Conservation (phyloP, 2,329 filamentous ascomycete genomes). For the Huntiella abstrusa region DNA sequence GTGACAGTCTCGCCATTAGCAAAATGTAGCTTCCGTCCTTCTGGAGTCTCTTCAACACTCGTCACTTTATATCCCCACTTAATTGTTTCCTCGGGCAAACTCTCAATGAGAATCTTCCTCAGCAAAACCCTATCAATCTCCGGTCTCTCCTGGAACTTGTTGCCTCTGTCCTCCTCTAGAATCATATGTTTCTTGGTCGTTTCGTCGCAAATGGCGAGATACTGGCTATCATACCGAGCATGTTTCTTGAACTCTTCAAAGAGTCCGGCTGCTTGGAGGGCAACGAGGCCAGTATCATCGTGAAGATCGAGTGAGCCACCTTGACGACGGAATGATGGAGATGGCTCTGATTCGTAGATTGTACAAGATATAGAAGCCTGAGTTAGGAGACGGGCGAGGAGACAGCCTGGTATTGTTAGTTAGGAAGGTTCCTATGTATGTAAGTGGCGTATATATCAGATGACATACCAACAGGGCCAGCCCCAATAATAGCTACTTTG, state of each 20-base stretch:
- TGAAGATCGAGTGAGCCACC: slow-evolving; percentile 38
- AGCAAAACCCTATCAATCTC: slow-evolving; percentile 34
- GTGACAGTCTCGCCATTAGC: slow-evolving; percentile 16
- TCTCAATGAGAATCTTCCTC: slow-evolving; percentile 25
- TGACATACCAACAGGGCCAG: slow-evolving; percentile 16
- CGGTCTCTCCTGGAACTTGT: slow-evolving; percentile 21
- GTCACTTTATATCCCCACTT: slow-evolving; percentile 27
- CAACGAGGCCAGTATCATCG: slow-evolving; percentile 28
- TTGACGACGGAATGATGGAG: slow-evolving; percentile 26
- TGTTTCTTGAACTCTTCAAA: slow-evolving; percentile 30
- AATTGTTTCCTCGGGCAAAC: slow-evolving; percentile 26
- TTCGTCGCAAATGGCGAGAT: slow-evolving; percentile 25
- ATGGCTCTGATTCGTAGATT: slow-evolving; percentile 30
- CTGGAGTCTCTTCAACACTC: slow-evolving; percentile 17
- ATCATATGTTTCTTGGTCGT: slow-evolving; percentile 10
- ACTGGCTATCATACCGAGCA: slow-evolving; percentile 33
- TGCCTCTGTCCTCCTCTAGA: slow-evolving; percentile 15
- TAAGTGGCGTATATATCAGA: slow-evolving; percentile 4
- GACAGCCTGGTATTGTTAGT: slow-evolving; percentile 19
- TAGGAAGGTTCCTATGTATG: slow-evolving; percentile 12
- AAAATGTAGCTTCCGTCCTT: slow-evolving; percentile 21
- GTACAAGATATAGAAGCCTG: slow-evolving; percentile 26
- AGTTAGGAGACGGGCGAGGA: slow-evolving; percentile 32
- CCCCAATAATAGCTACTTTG: slow-evolving; percentile 12
- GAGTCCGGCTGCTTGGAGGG: slow-evolving; percentile 30